A percentile compares a stretch with the other conserved stretches of the same genome.
phyloP scores from a whole-genome alignment of 2,329 filamentous ascomycete genomes.

The Clathrospora elynae region DNA sequence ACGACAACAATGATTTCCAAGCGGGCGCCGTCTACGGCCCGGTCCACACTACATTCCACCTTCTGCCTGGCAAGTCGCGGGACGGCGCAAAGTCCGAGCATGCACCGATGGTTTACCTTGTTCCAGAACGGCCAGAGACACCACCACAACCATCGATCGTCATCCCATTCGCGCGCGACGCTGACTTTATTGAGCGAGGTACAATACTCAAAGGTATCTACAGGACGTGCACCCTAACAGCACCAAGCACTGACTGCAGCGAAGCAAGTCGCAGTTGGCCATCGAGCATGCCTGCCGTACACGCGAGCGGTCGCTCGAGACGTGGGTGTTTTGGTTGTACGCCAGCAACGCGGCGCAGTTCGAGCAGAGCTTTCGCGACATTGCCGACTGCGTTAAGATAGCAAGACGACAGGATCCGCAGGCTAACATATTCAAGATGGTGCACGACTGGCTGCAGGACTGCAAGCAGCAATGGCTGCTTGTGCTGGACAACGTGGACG shows the following conservation, averaged over 20 bases:
- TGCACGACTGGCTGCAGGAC: too few relatives aligned
- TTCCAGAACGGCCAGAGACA: not conserved
- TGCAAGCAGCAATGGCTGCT: too few relatives aligned
- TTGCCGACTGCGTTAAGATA: too few relatives aligned
- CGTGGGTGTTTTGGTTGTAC: slow-evolving; percentile 21
- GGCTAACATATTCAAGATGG: too few relatives aligned
- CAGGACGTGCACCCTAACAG: slow-evolving; percentile 31
- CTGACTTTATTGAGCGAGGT: slow-evolving; percentile 34
- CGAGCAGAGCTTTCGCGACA: slow-evolving; percentile 17
- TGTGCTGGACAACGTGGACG: too few relatives aligned
- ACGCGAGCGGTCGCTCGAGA: slow-evolving; percentile 12
- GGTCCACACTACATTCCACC: not conserved
- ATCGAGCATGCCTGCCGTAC: slow-evolving; percentile 13
- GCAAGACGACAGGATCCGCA: too few relatives aligned
- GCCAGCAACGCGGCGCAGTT: too few relatives aligned
- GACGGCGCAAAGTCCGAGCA: not conserved
- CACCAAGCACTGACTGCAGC: slow-evolving; percentile 1
- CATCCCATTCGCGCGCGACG: slow-evolving; percentile 31
- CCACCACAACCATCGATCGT: not conserved
- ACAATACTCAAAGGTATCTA: slow-evolving; percentile 26
- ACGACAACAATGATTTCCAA: not conserved
- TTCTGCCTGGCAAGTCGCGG: not conserved
- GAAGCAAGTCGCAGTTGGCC: slow-evolving; percentile 17
- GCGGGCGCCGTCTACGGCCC: not conserved
- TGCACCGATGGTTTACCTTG: not conserved